Evolutionary conservation across 116 monocot species (phyloP), one percentile per base, ranked within the genome.

Genomic region (Dioscorea cayenensis): DNA sequence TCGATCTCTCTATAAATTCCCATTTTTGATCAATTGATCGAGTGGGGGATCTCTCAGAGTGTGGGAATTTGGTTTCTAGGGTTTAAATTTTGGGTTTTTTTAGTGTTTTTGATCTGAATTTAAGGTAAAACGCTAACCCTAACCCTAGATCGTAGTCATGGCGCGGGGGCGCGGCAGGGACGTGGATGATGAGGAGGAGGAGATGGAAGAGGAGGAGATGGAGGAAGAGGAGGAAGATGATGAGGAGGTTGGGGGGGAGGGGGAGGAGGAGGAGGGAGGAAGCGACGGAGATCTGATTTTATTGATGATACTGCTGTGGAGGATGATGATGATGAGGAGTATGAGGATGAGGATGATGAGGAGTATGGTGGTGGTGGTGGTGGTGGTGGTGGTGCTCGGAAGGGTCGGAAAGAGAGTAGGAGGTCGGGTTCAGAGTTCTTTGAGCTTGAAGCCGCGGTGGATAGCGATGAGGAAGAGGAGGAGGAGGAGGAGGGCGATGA

Each of bases 401-500:
- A 61, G 16, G 73, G 60, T 13, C 61, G 64, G 60, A 81, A 73
- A 78, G 79, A 85, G 75, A 78, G 82, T 73, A 77, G 84, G 78
- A 68, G 69, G 80, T 66, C 78, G 19, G 86, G 84, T 1, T 78
- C 91, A 18, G 70, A 94, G 77, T 99, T 85, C 69, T 80, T 94
- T 13, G 99, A 99, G 6, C 66, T 80, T 12, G 99, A 99, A 77
- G 99, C 99, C 2, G 66, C 28, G 19, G 99, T 91, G 1, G 94
- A 91, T 29, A 78, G 71, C 28, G 94, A 89, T 52, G 97, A 93
- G 10, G 99, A 85, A 17, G 89, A 97, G 48, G 99, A 99, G 71
- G 99, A 97, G 36, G 93, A 94, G 4, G 99, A 89, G 25, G 99
- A 89, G n/a, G 99, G 71, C 7, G 99, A 94, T 36, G 99, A 94